Evolutionary conservation across 768 basidiomycete species (phyloP), one percentile per base, ranked within the genome.

Genomic region (Terana coerulea): DNA sequence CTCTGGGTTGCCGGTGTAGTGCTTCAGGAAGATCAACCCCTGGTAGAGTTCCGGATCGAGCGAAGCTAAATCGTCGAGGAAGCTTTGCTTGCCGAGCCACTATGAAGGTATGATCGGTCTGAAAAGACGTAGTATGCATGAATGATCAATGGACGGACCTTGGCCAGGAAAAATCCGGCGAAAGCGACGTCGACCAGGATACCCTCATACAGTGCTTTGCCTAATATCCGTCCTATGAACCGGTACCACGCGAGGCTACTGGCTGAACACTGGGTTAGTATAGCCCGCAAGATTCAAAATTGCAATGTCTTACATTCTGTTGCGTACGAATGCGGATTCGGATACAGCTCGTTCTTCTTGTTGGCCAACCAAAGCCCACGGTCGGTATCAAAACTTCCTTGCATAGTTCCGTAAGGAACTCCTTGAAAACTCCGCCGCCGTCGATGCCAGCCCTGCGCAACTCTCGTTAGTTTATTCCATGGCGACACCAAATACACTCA

Each of bases 381-480:
- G 62, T 98, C 84, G 1, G 89, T 87, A 61, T 99, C 93, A 55
- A 99, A 0, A 90, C 95, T 65, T 98, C 95, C 62, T 88, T 93
- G 51, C 85, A 86, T 15, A 99, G 67, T 12, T 88, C 91, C 1
- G 94, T 99, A 61, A 98, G 80, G 59, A 98, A 97, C 67, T 98
- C 97, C 66, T 98, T 99, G 75, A 97, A 98, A 4, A 98, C 85
- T 0, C 97, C 97, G 2, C 97, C 95, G 1, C 95, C 95, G 57
- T 98, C 95, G 28, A 98, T 95, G 0, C 95, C 95, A 15, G 86
- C 84, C 66, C 88, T 90, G 53, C 25, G 49, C 62, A 41, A 21
- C 30, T 22, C 9, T 22, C 22, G 28, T n/a, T n/a, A 45, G 37
- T 26, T 15, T 26, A 14, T n/a, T n/a, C n/a, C n/a, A n/a, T n/a